These are phyloP conservation scores for Datisca glomerata DNA, from an alignment of 306 rosid species.

Conservation along the genomic window DNA sequence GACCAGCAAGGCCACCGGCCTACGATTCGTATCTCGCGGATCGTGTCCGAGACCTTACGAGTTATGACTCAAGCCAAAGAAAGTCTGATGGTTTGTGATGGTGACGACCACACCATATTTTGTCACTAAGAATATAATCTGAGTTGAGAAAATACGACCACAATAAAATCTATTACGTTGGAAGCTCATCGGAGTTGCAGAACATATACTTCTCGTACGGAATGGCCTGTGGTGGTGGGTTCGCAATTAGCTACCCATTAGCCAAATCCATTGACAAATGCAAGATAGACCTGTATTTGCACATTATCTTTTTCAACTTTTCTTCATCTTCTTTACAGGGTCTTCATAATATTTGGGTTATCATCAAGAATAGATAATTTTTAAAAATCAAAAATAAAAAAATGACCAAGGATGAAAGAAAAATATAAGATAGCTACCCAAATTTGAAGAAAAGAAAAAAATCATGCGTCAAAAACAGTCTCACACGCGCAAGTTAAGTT, in stretches of 20 bases:
- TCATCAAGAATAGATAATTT: no score
- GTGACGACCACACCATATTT: slow-evolving; percentile 97
- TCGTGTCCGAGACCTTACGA: slow-evolving; percentile 79
- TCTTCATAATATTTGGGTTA: no score
- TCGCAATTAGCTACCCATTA: slow-evolving; percentile 71
- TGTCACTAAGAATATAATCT: slow-evolving; percentile 53
- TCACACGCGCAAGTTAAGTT: no score
- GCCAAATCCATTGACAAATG: slow-evolving; percentile 57
- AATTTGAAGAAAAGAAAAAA: no score
- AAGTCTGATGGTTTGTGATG: slow-evolving; percentile 91
- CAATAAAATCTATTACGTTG: slow-evolving; percentile 63
- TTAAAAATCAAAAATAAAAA: no score
- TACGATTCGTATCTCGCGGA: slow-evolving; percentile 81
- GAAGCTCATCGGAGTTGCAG: slow-evolving; percentile 80
- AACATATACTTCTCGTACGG: slow-evolving; percentile 87
- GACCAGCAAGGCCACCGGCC: slow-evolving; percentile 89
- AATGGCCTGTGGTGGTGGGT: slow-evolving; percentile 96
- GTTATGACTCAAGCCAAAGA: slow-evolving; percentile 42
- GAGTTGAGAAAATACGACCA: slow-evolving; percentile 74
- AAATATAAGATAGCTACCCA: no score
- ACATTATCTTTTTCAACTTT: no score
- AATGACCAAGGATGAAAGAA: no score
- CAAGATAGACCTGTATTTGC: no score
- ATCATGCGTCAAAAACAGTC: no score
- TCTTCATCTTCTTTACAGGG: no score